These are phyloP conservation scores for Colletotrichum abscissum DNA, from an alignment of 2,329 filamentous ascomycete genomes.

Conservation along the genomic window DNA sequence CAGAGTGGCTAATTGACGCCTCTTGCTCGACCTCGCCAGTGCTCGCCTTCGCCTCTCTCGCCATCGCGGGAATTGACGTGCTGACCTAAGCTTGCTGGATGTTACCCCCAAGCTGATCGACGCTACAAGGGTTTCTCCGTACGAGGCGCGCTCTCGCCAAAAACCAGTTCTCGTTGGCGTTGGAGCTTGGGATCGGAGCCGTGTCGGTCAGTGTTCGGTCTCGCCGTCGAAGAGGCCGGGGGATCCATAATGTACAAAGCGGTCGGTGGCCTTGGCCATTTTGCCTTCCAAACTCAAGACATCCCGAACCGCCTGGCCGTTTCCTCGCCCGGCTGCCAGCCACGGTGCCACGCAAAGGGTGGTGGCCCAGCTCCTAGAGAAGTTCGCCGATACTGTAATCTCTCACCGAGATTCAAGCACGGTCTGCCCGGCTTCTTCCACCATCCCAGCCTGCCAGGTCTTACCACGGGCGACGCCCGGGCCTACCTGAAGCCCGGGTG, in stretches of 20 bases:
- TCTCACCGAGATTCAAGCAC: constrained; percentile 26
- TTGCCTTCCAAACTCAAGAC: constrained; percentile 15
- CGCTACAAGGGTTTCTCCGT: constrained; percentile 13
- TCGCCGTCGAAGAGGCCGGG: constrained; percentile 27
- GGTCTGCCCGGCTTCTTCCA: constrained; percentile 29
- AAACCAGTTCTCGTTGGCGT: constrained; percentile 7
- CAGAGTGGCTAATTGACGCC: constrained; percentile 20
- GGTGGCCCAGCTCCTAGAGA: constrained; percentile 14
- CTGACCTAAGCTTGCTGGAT: constrained; percentile 23
- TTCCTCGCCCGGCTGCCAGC: constrained; percentile 14
- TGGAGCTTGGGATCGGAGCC: constrained; percentile 26
- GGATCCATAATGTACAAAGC: constrained; percentile 1
- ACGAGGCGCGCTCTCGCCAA: constrained; percentile 5
- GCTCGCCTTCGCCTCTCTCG: constrained; percentile 8
- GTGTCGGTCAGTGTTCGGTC: constrained; percentile 30
- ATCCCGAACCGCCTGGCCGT: constrained; percentile 11
- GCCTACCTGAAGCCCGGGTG: constrained; percentile 21
- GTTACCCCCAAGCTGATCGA: constrained; percentile 5
- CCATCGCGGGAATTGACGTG: constrained; percentile 16
- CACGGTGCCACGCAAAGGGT: background rate
- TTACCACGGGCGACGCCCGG: constrained; percentile 28
- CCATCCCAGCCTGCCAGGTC: constrained; percentile 25
- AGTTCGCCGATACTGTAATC: constrained; percentile 25
- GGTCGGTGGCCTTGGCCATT: constrained; percentile 24
- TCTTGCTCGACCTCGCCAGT: background rate